A percentile compares a stretch with the other conserved stretches of the same genome.
Conservation (phyloP, 2,329 filamentous ascomycete genomes). For the Rhinocladiella similis region DNA sequence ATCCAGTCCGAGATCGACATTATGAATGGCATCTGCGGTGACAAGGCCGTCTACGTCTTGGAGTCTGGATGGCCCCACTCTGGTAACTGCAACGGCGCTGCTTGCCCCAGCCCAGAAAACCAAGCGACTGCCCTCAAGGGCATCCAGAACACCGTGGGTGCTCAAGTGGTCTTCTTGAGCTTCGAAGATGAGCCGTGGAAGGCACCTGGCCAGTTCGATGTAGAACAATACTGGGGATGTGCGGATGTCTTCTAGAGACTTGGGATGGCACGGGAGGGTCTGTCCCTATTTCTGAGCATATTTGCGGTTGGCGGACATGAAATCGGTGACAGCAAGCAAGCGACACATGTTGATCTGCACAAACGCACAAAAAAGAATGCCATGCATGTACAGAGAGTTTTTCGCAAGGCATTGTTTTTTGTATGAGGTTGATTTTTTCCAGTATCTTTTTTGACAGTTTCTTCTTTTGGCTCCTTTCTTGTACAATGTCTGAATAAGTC, state of each 20-base stretch:
- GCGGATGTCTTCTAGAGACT: conserved; percentile 49
- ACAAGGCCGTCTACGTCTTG: conserved; percentile 74
- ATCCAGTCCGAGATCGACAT: conserved; percentile 71
- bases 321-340: conserved; percentile 4
- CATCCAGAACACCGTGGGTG: conserved; percentile 67
- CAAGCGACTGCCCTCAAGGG: conserved; percentile 72
- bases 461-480: neutral
- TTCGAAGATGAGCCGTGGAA: conserved; percentile 83
- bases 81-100: conserved; percentile 70
- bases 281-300: neutral
- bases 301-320: neutral
- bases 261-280: neutral
- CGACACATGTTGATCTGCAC: neutral
- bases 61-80: conserved; percentile 86
- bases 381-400: neutral
- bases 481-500: conserved; percentile 14
- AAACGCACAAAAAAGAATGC: neutral
- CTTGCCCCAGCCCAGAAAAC: conserved; percentile 65
- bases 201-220: conserved; percentile 63
- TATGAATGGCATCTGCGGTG: conserved; percentile 68
- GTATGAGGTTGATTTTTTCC: neutral
- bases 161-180: conserved; percentile 77
- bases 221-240: conserved; percentile 82
- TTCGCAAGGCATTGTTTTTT: neutral
- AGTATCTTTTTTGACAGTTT: neutral